These are phyloP conservation scores for Boletus sp. DNA, from an alignment of 1,284 basidiomycete genomes.

Conservation along the genomic window DNA sequence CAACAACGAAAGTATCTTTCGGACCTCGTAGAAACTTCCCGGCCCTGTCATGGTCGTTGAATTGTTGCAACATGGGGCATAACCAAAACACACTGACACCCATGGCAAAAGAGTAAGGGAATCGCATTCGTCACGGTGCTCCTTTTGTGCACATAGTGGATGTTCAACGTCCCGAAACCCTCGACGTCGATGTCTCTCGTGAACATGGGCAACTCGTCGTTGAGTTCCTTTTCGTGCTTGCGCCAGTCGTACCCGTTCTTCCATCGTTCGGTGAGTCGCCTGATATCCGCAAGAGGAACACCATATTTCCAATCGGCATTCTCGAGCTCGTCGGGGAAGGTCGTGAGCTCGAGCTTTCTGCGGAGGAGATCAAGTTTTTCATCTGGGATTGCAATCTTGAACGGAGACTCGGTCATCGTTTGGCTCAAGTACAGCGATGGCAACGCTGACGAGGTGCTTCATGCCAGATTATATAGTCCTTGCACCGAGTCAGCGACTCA, in stretches of 20 bases:
- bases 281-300: slow-evolving; percentile 44
- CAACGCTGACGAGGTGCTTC: background rate
- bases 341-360: slow-evolving; percentile 39
- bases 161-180: slow-evolving; percentile 41
- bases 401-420: slow-evolving; percentile 26
- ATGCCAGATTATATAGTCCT: no score
- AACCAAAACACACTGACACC: slow-evolving; percentile 40
- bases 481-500: no score
- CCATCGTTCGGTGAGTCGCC: slow-evolving; percentile 44
- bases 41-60: slow-evolving; percentile 48
- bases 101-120: slow-evolving; percentile 50
- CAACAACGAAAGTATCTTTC: slow-evolving; percentile 56
- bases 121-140: slow-evolving; percentile 43
- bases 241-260: slow-evolving; percentile 47
- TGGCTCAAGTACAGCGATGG: background rate
- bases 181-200: slow-evolving; percentile 45
- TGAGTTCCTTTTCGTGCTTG: slow-evolving; percentile 43
- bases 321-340: slow-evolving; percentile 47
- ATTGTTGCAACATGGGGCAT: background rate
- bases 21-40: slow-evolving; percentile 58
- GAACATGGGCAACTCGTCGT: slow-evolving; percentile 46
- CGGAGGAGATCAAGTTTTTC: slow-evolving; percentile 33
- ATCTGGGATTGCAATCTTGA: slow-evolving; percentile 40
- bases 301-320: slow-evolving; percentile 45
- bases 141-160: slow-evolving; percentile 48